Conservation (phyloP, 1,284 basidiomycete species). For the Hypsizygus ulmarius region DNA sequence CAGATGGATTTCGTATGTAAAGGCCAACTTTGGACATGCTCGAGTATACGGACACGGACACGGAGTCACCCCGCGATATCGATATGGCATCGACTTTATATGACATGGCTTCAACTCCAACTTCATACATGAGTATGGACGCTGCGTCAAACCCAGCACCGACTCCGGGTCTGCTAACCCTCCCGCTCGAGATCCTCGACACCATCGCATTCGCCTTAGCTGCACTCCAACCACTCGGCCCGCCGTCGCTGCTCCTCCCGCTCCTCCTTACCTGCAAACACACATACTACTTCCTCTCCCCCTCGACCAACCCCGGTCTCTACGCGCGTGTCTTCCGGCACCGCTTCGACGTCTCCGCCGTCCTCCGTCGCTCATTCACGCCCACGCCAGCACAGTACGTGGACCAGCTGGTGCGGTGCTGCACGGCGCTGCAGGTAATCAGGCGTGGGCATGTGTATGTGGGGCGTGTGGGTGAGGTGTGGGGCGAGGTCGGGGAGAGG, state of each 20-base stretch:
- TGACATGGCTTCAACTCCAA: too few relatives aligned
- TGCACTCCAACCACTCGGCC: constrained; percentile 37
- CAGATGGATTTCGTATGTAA: too few relatives aligned
- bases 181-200: constrained; percentile 62
- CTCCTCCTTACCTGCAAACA: constrained; percentile 48
- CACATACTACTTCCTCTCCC: constrained; percentile 41
- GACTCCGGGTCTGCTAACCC: constrained; percentile 14
- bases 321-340: constrained; percentile 57
- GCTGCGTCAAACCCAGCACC: too few relatives aligned
- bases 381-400: constrained; percentile 36
- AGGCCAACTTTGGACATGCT: too few relatives aligned
- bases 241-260: constrained; percentile 42
- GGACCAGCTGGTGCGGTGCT: constrained; percentile 48
- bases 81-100: too few relatives aligned
- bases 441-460: constrained; percentile 34
- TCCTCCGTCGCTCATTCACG: constrained; percentile 51
- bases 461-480: constrained; percentile 30
- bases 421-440: constrained; percentile 40
- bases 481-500: constrained; percentile 61
- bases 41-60: too few relatives aligned
- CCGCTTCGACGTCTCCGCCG: constrained; percentile 57
- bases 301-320: constrained; percentile 41
- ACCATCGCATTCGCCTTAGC: constrained; percentile 51
- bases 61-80: too few relatives aligned
- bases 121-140: too few relatives aligned